These are phyloP conservation scores for Manihot esculenta DNA, from an alignment of 441 rosid species.

Conservation along the genomic window DNA sequence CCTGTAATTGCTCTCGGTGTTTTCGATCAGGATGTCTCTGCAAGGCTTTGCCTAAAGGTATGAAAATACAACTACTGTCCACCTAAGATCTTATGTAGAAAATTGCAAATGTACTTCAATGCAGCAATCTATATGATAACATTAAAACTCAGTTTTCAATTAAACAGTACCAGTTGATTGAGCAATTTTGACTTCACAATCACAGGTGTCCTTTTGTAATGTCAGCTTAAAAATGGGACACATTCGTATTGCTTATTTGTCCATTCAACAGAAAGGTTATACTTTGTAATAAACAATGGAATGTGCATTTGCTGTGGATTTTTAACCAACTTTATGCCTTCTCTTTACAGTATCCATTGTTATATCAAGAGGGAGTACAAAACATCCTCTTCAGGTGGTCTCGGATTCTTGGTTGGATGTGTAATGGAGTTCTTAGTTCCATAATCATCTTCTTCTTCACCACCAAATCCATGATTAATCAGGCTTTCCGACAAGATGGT, in stretches of 20 bases:
- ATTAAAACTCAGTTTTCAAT: too few species aligned
- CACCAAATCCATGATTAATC: slow-evolving; percentile 45
- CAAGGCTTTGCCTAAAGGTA: slow-evolving; percentile 83
- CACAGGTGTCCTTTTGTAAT: too few species aligned
- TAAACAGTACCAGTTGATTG: too few species aligned
- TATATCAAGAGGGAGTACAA: slow-evolving; percentile 75
- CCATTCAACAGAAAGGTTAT: not conserved
- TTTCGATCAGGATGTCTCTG: slow-evolving; percentile 89
- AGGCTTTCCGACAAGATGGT: slow-evolving; percentile 66
- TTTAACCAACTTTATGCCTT: not conserved
- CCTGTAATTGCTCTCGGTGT: slow-evolving; percentile 95
- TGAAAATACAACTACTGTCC: slow-evolving; percentile 2
- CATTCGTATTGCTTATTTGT: not conserved
- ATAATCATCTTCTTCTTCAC: slow-evolving; percentile 72
- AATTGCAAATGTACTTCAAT: not conserved
- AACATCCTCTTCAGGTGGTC: slow-evolving; percentile 80
- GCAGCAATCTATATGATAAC: too few species aligned
- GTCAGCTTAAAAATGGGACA: too few species aligned
- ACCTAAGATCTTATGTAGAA: not conserved
- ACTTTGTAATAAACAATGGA: not conserved
- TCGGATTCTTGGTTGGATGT: slow-evolving; percentile 83
- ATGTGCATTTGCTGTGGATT: too few species aligned
- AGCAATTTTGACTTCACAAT: too few species aligned
- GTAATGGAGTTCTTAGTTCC: slow-evolving; percentile 69
- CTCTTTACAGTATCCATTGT: slow-evolving; percentile 54